Conservation (phyloP, 768 basidiomycete genomes). For the Kwoniella mangroviensis region DNA sequence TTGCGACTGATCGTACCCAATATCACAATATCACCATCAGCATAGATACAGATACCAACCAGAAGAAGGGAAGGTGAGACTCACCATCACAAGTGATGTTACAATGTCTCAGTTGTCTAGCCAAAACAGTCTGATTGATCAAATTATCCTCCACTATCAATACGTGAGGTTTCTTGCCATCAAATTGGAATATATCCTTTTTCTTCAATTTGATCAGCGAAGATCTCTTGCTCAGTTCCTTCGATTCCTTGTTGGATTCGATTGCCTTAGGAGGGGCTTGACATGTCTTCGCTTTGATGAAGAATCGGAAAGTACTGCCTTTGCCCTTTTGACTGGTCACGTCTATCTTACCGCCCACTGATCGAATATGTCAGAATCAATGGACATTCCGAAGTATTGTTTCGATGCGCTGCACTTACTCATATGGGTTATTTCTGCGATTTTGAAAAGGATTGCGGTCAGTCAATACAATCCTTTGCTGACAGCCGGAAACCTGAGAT, state of each 20-base stretch:
- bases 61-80: slow-evolving; percentile 8
- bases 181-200: slow-evolving; percentile 14
- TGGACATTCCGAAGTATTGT: neutral
- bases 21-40: neutral
- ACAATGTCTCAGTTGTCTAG: slow-evolving; percentile 50
- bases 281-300: slow-evolving; percentile 47
- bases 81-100: slow-evolving; percentile 51
- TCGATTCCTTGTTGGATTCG: neutral
- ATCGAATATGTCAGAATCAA: slow-evolving; percentile 8
- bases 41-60: slow-evolving; percentile 12
- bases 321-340: slow-evolving; percentile 58
- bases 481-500: neutral
- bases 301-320: slow-evolving; percentile 60
- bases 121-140: slow-evolving; percentile 55
- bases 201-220: slow-evolving; percentile 1
- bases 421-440: slow-evolving; percentile 45
- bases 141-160: slow-evolving; percentile 53
- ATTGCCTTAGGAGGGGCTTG: neutral
- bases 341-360: slow-evolving; percentile 58
- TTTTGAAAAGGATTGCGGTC: neutral
- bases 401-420: slow-evolving; percentile 11
- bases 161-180: slow-evolving; percentile 35
- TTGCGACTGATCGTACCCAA: slow-evolving; percentile 28
- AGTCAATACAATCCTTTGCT: neutral
- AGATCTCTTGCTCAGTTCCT: neutral